Evolutionary conservation across 768 basidiomycete species (phyloP).

Genomic region (Termitomyces sp.): DNA sequence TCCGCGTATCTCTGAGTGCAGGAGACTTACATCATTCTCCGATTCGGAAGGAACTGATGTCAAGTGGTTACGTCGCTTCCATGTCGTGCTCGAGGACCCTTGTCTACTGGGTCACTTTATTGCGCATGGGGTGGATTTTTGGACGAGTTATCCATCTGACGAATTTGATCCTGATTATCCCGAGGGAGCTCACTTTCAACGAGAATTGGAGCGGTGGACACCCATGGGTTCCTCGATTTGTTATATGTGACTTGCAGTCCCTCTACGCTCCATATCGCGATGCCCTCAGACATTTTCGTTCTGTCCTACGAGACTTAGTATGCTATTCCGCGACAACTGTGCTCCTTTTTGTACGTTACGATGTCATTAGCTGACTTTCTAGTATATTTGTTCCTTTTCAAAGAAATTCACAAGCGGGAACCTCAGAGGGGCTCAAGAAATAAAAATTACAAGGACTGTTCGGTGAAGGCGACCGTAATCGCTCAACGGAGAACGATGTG

Average conservation of each 20-base stretch:
- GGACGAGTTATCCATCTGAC: background rate
- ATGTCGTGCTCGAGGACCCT: background rate
- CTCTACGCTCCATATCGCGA: background rate
- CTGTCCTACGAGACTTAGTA: background rate
- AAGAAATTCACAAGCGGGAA: no score
- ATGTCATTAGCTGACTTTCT: no score
- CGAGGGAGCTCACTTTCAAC: background rate
- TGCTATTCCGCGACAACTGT: no score
- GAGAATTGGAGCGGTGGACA: background rate
- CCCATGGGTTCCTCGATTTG: background rate
- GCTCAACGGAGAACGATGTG: no score
- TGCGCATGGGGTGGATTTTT: background rate
- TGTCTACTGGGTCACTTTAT: background rate
- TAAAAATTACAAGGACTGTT: no score
- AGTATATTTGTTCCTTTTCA: no score
- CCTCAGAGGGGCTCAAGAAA: no score
- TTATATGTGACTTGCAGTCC: background rate
- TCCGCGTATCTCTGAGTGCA: background rate
- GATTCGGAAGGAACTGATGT: background rate
- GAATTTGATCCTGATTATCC: background rate
- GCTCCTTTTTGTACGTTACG: no score
- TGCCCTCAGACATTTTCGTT: background rate
- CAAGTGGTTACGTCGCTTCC: slow-evolving; percentile 4
- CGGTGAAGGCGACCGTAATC: no score
- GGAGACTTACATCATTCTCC: background rate